These are phyloP conservation scores for Candida ortonii DNA, from an alignment of 805 yeast genomes.

Conservation along the genomic window DNA sequence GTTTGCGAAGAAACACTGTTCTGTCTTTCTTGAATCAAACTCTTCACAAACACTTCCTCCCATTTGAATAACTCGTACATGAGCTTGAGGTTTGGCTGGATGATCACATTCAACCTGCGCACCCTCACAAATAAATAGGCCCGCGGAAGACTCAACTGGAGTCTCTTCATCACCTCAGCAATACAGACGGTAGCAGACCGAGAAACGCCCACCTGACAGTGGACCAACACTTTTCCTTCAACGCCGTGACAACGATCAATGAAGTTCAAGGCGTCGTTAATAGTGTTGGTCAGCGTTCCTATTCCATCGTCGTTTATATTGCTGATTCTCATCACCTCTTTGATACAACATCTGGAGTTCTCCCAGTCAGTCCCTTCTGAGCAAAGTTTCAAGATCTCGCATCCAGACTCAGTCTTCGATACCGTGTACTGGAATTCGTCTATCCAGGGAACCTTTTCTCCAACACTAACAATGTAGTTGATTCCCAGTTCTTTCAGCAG, in stretches of 20 bases:
- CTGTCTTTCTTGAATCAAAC: conserved; percentile 11
- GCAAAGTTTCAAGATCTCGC: conserved; percentile 27
- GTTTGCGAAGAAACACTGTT: conserved; percentile 22
- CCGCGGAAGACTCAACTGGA: conserved; percentile 61
- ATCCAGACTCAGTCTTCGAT: conserved; percentile 25
- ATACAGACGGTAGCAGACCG: conserved; percentile 94
- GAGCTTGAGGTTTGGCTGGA: conserved; percentile 88
- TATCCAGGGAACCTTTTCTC: conserved; percentile 73
- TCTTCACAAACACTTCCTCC: conserved; percentile 42
- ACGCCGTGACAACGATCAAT: conserved; percentile 51
- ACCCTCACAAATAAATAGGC: conserved; percentile 91
- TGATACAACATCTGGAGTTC: conserved; percentile 33
- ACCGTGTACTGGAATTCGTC: conserved; percentile 22
- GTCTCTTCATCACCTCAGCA: conserved; percentile 86
- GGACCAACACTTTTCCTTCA: conserved; percentile 65
- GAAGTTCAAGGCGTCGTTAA: conserved; percentile 63
- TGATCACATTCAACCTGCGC: conserved; percentile 83
- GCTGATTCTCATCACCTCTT: conserved; percentile 57
- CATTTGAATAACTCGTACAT: conserved; percentile 85
- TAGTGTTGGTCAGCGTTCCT: conserved; percentile 63
- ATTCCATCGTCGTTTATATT: conserved; percentile 90
- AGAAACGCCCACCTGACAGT: conserved; percentile 94
- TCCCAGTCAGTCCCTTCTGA: conserved; percentile 16
- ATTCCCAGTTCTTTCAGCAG: conserved; percentile 66
- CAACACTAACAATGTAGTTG: conserved; percentile 76